Evolutionary conservation across 257 asterid genomes (phyloP).

Genomic region (Primulina eburnea): DNA sequence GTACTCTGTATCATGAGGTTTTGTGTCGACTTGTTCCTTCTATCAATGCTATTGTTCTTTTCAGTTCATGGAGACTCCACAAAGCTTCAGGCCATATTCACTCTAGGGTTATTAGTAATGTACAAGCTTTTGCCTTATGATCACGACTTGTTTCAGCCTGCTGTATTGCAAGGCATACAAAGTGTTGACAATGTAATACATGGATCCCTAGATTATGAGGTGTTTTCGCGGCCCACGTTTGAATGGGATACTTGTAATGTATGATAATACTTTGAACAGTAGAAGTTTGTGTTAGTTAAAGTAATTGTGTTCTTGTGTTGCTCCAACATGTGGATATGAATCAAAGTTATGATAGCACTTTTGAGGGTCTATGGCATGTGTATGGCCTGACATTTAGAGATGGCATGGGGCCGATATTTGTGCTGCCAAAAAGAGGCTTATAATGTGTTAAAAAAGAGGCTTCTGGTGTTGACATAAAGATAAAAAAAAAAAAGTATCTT

Average conservation of each 20-base stretch:
- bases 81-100: slow-evolving; percentile 95
- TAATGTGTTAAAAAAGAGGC: too few relatives aligned
- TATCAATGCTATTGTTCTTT: slow-evolving; percentile 80
- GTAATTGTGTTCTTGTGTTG: slow-evolving; percentile 4
- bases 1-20: slow-evolving; percentile 77
- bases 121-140: slow-evolving; percentile 78
- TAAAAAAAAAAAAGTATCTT: too few relatives aligned
- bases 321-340: neutral
- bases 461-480: too few relatives aligned
- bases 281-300: slow-evolving; percentile 19
- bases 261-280: slow-evolving; percentile 30
- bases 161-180: slow-evolving; percentile 69
- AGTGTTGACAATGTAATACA: slow-evolving; percentile 58
- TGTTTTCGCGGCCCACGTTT: slow-evolving; percentile 73
- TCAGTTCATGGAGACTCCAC: slow-evolving; percentile 74
- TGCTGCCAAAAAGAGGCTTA: too few relatives aligned
- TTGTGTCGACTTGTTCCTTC: slow-evolving; percentile 74
- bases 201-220: slow-evolving; percentile 89
- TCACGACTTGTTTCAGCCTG: slow-evolving; percentile 56
- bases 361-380: too few relatives aligned
- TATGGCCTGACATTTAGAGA: too few relatives aligned
- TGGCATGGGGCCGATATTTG: too few relatives aligned
- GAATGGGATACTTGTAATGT: slow-evolving; percentile 86
- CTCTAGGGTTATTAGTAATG: slow-evolving; percentile 68
- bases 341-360: neutral